These are phyloP conservation scores for Suillus subalutaceus DNA, from an alignment of 768 basidiomycete species.

Conservation along the genomic window DNA sequence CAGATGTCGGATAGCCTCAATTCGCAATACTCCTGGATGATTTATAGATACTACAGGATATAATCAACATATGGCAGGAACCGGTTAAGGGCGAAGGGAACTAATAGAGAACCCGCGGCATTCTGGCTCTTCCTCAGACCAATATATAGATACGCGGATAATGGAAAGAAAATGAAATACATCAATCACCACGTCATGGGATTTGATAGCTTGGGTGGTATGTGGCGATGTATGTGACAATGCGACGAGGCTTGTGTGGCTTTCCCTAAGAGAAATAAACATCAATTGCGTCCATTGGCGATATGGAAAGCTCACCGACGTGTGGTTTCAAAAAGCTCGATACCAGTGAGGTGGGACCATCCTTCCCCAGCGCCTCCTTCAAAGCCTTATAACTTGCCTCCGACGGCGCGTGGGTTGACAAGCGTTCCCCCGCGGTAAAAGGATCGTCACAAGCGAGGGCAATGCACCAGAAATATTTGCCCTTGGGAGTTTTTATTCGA, in stretches of 20 bases:
- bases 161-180: neutral
- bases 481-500: too few relatives aligned
- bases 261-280: neutral
- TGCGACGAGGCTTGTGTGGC: neutral
- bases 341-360: neutral
- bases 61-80: neutral
- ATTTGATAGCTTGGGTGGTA: neutral
- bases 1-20: too few relatives aligned
- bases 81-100: too few relatives aligned
- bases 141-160: neutral
- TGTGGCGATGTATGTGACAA: neutral
- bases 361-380: too few relatives aligned
- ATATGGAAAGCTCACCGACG: neutral
- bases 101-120: neutral
- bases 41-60: neutral
- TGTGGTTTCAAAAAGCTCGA: neutral
- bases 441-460: too few relatives aligned
- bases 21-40: too few relatives aligned
- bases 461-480: too few relatives aligned
- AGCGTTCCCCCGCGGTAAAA: too few relatives aligned
- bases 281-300: neutral
- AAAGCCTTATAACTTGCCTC: too few relatives aligned
- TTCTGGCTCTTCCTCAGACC: neutral
- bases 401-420: too few relatives aligned
- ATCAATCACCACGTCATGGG: neutral